Conservation (phyloP, 1,139 yeast genomes). For the Geotrichum klebahnii region DNA sequence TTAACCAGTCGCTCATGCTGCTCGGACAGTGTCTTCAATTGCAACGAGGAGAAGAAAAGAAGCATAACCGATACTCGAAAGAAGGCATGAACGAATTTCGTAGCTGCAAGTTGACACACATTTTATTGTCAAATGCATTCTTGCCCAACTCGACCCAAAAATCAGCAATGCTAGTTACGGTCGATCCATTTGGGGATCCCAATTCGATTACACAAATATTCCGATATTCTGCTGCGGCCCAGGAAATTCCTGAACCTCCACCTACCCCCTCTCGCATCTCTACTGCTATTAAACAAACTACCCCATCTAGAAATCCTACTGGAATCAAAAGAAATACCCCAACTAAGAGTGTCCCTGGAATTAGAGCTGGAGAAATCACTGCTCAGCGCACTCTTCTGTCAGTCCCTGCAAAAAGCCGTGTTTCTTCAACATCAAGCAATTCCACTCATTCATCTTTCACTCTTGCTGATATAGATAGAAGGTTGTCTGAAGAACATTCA, state of each 20-base stretch:
- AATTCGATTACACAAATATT: constrained; percentile 53
- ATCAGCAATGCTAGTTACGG: constrained; percentile 46
- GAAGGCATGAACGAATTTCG: constrained; percentile 33
- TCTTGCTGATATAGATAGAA: constrained; percentile 1
- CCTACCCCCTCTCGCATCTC: constrained; percentile 22
- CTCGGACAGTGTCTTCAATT: constrained; percentile 45
- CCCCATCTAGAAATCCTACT: neutral
- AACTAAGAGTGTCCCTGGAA: no score
- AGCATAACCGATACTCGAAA: neutral
- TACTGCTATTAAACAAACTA: neutral
- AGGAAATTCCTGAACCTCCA: constrained; percentile 32
- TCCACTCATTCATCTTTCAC: constrained; percentile 19
- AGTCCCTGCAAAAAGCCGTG: neutral
- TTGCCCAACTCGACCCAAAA: constrained; percentile 36
- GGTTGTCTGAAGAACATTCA: constrained; percentile 7
- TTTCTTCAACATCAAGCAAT: constrained; percentile 3
- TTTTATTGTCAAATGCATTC: constrained; percentile 47
- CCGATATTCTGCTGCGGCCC: constrained; percentile 42
- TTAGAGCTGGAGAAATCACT: neutral
- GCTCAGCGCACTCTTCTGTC: neutral
- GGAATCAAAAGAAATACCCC: neutral
- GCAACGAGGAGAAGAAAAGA: constrained; percentile 34
- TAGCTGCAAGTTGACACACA: constrained; percentile 47
- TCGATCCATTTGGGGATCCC: constrained; percentile 61
- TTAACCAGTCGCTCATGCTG: constrained; percentile 46